phyloP scores from a whole-genome alignment of 208 protist species.

The Blastocrithidia nonstop region DNA sequence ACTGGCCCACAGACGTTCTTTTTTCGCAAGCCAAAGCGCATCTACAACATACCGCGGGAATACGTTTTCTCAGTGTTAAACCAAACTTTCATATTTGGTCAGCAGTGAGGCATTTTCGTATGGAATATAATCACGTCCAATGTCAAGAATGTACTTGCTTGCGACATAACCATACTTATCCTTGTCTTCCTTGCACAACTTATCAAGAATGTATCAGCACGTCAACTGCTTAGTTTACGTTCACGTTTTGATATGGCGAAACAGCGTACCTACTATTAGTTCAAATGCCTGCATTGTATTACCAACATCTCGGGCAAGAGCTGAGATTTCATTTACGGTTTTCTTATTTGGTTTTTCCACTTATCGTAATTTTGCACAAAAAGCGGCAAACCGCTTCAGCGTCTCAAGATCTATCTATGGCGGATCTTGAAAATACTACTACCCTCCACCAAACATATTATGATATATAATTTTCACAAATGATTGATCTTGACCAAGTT shows the following conservation, averaged over 20 bases:
- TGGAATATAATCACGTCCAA: constrained; percentile 79
- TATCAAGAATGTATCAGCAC: constrained; percentile 85
- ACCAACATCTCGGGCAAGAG: constrained; percentile 54
- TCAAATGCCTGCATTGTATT: constrained; percentile 54
- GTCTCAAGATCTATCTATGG: constrained; percentile 69
- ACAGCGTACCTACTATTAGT: constrained; percentile 67
- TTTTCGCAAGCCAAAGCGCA: constrained; percentile 71
- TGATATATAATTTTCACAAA: too few relatives aligned
- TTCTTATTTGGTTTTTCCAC: constrained; percentile 71
- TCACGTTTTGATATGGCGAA: constrained; percentile 85
- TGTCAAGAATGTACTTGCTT: constrained; percentile 75
- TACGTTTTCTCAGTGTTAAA: constrained; percentile 82
- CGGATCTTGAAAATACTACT: constrained; percentile 82
- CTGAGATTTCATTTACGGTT: constrained; percentile 25
- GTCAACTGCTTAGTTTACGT: constrained; percentile 67
- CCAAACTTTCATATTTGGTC: constrained; percentile 77
- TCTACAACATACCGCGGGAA: constrained; percentile 80
- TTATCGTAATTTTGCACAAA: constrained; percentile 48
- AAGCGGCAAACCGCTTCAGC: constrained; percentile 46
- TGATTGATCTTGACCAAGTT: too few relatives aligned
- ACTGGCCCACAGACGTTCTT: constrained; percentile 72
- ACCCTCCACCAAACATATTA: constrained; percentile 79
- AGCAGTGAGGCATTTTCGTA: constrained; percentile 67
- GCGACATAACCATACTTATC: constrained; percentile 76
- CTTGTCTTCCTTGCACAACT: constrained; percentile 76